These are phyloP conservation scores for Chaetomiaceae sp. DNA, from an alignment of 2,329 filamentous ascomycete species.

Conservation along the genomic window DNA sequence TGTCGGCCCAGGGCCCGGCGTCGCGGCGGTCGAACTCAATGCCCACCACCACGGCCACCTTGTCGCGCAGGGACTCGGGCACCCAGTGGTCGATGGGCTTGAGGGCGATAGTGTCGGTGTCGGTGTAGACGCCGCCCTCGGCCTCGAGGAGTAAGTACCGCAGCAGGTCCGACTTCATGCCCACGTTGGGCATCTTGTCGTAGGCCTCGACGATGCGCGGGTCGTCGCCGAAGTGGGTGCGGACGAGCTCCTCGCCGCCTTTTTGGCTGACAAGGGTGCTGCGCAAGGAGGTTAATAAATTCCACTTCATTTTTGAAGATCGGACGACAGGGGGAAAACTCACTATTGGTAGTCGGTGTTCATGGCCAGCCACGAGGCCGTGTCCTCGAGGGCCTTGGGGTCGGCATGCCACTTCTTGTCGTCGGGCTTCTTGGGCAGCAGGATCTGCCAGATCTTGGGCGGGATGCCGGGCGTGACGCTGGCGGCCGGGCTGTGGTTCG, in stretches of 20 bases:
- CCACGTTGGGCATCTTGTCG: constrained; percentile 26
- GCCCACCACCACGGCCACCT: constrained; percentile 29
- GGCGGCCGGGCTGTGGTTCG: background rate
- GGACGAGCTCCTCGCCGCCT: constrained; percentile 28
- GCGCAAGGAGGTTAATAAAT: background rate
- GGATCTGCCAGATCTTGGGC: constrained; percentile 30
- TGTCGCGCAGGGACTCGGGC: constrained; percentile 19
- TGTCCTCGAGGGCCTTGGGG: constrained; percentile 19
- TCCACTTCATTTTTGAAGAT: background rate
- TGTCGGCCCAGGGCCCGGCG: constrained; percentile 28
- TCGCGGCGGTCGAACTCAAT: constrained; percentile 33
- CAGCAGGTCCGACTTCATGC: constrained; percentile 31
- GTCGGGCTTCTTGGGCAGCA: constrained; percentile 18
- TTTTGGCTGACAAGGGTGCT: constrained; percentile 28
- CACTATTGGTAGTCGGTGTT: constrained; percentile 27
- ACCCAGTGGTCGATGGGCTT: constrained; percentile 41
- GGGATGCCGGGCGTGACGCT: constrained; percentile 16
- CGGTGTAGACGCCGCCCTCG: constrained; percentile 48
- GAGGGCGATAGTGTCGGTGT: constrained; percentile 56
- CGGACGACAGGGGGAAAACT: background rate
- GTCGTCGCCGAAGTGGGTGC: constrained; percentile 22
- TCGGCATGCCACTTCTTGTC: constrained; percentile 6
- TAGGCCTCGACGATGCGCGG: constrained; percentile 24
- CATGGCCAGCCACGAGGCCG: constrained; percentile 25
- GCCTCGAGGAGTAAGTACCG: constrained; percentile 28